Base-by-base conservation (phyloP, 2,329 filamentous ascomycete genomes). In the Cercospora sojina region DNA sequence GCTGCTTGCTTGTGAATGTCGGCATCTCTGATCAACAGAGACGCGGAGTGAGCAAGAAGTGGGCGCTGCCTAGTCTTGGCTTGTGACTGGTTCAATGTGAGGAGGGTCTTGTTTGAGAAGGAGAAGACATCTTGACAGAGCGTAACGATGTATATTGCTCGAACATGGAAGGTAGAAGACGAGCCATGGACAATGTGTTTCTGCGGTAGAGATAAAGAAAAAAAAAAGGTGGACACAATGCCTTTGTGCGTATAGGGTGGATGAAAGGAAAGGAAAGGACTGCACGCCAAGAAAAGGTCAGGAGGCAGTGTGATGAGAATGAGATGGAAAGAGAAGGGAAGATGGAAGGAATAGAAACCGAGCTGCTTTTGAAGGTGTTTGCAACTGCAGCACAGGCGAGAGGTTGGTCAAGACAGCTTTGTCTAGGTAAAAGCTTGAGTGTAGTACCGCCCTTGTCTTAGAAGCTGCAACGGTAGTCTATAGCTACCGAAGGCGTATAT, bases 21-120 rank as follows among this genome's bases (percentile, higher is more conserved):
- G 58, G 51, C 58, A 61, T 61, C 25, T 61, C 31, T 43, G 58
- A 51, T 61, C 58, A 61, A 61, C 58, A 43, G 27, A 61, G n/a
- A 49, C 1, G 13, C 13, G n/a, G 1, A 3, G n/a, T 13, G 29
- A 12, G n/a, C 29, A 12, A 49, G 27, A 18, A n/a, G 16, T 32
- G 58, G 20, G 13, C 20, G 16, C 20, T 25, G 32, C 29, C 38
- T 35, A 32, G 32, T 32, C 20, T 59, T 59, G 18, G 35, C 32
- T 59, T 41, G 12, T 47, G 25, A 25, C 32, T 16, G 23, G 58
- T 61, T 43, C 31, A 41, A 23, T 43, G 16, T 31, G 8, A 20
- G 6, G 23, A 29, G 2, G 23, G 10, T 18, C 13, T 18, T 61
- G 38, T 49, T 25, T 51, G 13, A 23, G 25, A n/a, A 16, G 41